These are phyloP conservation scores for Acanthamoeba royreba DNA, from an alignment of 208 protist genomes.

Conservation along the genomic window DNA sequence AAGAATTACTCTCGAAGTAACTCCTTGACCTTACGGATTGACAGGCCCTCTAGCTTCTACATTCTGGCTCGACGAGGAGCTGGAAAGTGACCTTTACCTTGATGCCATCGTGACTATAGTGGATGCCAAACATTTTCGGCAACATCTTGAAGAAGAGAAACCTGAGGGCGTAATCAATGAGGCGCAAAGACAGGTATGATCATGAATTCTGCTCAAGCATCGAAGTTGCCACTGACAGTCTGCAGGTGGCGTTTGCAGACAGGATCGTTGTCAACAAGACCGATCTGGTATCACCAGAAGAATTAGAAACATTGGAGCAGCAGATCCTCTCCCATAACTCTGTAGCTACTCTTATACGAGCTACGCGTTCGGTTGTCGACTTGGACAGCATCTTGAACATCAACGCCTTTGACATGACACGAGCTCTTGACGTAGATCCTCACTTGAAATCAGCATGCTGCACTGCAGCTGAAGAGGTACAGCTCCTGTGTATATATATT, in stretches of 20 bases:
- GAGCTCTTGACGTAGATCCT: constrained; percentile 33
- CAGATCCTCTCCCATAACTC: constrained; percentile 47
- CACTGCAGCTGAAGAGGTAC: background rate
- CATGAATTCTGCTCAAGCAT: no score
- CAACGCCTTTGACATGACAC: constrained; percentile 49
- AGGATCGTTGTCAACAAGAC: constrained; percentile 64
- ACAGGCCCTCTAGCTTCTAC: constrained; percentile 50
- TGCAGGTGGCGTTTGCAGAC: constrained; percentile 69
- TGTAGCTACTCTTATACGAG: background rate
- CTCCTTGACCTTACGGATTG: background rate
- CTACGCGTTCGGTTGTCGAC: background rate
- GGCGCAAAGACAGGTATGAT: background rate
- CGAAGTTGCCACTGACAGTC: no score
- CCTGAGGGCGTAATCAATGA: background rate
- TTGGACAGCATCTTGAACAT: constrained; percentile 54
- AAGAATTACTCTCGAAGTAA: no score
- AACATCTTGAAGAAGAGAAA: constrained; percentile 52
- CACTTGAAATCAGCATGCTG: background rate
- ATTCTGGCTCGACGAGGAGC: constrained; percentile 66
- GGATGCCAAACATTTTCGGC: constrained; percentile 56
- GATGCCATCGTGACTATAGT: constrained; percentile 66
- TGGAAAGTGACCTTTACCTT: constrained; percentile 62
- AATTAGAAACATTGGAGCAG: background rate
- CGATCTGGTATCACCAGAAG: constrained; percentile 50
- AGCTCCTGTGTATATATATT: background rate